Base-by-base conservation (phyloP, 352 stramenopile genomes). In the Phytophthora litchii region DNA sequence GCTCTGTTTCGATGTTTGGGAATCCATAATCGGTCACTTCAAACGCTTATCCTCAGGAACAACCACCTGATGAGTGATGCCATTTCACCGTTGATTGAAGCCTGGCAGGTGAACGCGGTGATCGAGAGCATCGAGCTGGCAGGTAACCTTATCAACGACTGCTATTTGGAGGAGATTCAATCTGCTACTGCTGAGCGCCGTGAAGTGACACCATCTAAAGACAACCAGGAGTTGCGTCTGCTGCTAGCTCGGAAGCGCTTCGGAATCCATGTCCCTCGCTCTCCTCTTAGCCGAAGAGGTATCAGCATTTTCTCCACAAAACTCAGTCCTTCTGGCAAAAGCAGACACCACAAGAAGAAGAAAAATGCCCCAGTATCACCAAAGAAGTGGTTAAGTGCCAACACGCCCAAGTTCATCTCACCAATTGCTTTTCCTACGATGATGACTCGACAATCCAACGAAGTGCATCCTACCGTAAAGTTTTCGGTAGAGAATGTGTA, bases 11-110 rank as follows among this genome's bases (percentile, higher is more conserved):
- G 29, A 19, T 72, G 67, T 36, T 56, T 89, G 16, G 52, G 59
- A 32, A 60, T 42, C 0, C 11, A 25, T 12, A 87, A 89, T 44
- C 58, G 46, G 12, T 60, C 72, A 17, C 60, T 92, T 1, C 31
- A 72, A 32, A 78, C 60, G 16, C 67, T 92, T 4, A 49, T 89
- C 8, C 64, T 92, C 13, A 55, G 51, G 38, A 91, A 90, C 66
- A 92, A 92, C 49, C 51, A 76, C 32, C 40, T 91, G 21, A 70
- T 76, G 60, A 84, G 83, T 51, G 80, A 90, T 40, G 74, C 70
- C 3, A 40, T 91, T 8, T 23, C 54, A 0, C 5, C 43, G 6
- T 41, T 89, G 5, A 42, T 57, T 4, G n/a, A 51, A 8, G 57
- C 72, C n/a, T 77, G 76, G 51, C 60, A 73, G 56, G 7, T 54